Base-by-base conservation (phyloP, 2,329 filamentous ascomycete species). In the Cordyceps javanica region DNA sequence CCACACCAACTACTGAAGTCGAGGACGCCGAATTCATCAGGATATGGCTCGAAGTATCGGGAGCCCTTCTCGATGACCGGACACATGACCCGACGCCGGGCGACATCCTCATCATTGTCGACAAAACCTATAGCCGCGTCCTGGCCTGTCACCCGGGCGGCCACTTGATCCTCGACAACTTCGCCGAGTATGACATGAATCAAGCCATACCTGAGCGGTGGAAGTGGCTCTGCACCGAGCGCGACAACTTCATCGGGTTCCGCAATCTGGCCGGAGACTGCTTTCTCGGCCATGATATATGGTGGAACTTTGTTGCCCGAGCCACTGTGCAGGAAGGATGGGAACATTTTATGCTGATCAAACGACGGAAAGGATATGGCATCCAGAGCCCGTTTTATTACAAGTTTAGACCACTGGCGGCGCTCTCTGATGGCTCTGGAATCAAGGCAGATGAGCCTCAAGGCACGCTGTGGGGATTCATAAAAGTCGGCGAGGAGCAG, bases 361-460 rank as follows among this genome's bases (percentile, higher is more conserved):
- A 44, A 14, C 39, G 19, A 3, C 51, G 11, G 10, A 2, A 30
- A 5, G 51, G 51, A 4, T 54, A 54, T 32, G 19, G 26, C 10
- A 54, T 54, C 4, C 38, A 44, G 25, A 44, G 38, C 39, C 51
- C 51, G 21, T 16, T 23, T 19, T 54, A 28, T 38, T 34, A 10
- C 5, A 7, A 11, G 6, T 36, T 54, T 8, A 44, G 11, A n/a
- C 51, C 39, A 6, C 26, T 54, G 26, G 32, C 51, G 3, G 51
- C 81, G 76, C 3, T 79, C 79, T 23, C 86, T 73, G 57, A 90
- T 88, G 58, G 65, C 76, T 13, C 81, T 79, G 0, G 87, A 86
- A 61, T 81, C 88, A 49, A 88, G 80, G 11, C 86, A 77, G 25
- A 89, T 69, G 0, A 88, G 76, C 13, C 51, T 44, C n/a, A 34